Conservation (phyloP, 1,284 basidiomycete genomes). For the Xerocomus amazonicus region DNA sequence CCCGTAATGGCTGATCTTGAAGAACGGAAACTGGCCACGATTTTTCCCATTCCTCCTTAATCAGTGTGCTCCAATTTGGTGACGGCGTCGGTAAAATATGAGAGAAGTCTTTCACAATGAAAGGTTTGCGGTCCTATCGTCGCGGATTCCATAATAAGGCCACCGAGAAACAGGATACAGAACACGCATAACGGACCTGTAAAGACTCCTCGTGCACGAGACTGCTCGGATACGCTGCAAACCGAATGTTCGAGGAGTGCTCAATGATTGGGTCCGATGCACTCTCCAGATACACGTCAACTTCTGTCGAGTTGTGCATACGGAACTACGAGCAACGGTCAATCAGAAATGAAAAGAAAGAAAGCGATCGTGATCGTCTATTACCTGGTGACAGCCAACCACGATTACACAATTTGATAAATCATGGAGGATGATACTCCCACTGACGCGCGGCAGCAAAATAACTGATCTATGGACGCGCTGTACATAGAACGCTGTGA, state of each 20-base stretch:
- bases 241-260: conserved; percentile 56
- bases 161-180: background rate
- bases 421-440: conserved; percentile 69
- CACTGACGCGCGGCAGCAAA: conserved; percentile 58
- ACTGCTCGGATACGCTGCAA: conserved; percentile 53
- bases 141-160: background rate
- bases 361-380: background rate
- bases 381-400: conserved; percentile 75
- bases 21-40: conserved; percentile 26
- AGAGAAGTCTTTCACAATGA: conserved; percentile 73
- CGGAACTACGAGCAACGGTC: conserved; percentile 54
- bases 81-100: conserved; percentile 68
- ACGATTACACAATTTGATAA: conserved; percentile 58
- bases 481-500: conserved; percentile 56
- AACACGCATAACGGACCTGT: conserved; percentile 17
- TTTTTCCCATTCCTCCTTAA: conserved; percentile 15
- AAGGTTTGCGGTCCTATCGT: conserved; percentile 23
- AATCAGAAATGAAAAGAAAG: background rate
- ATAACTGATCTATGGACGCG: conserved; percentile 54
- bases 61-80: conserved; percentile 61
- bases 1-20: conserved; percentile 10
- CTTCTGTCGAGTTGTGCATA: conserved; percentile 65
- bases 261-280: conserved; percentile 75
- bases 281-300: conserved; percentile 62
- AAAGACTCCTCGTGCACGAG: conserved; percentile 13